Evolutionary conservation across 345 rosid genomes (phyloP).

Genomic region (Brassica nigra): DNA sequence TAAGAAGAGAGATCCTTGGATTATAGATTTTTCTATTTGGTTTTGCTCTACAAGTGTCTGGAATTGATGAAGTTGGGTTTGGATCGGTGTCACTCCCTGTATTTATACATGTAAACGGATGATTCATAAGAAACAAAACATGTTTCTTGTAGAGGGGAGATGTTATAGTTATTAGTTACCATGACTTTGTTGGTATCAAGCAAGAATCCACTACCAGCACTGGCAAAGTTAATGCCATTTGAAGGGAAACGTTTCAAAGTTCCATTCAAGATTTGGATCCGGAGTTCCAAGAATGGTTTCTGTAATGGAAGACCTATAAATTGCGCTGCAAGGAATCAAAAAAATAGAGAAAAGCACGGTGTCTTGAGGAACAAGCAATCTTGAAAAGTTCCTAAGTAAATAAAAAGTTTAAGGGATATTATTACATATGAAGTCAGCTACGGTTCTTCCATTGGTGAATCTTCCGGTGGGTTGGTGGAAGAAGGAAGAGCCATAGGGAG

Average conservation of each 20-base stretch:
- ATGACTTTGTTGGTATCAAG: conserved; percentile 48
- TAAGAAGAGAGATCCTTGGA: conserved; percentile 50
- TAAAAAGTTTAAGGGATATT: too few relatives aligned
- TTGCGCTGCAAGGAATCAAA: conserved; percentile 45
- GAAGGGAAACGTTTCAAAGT: conserved; percentile 46
- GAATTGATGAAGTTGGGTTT: conserved; percentile 56
- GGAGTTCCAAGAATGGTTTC: conserved; percentile 52
- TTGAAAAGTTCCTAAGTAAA: background rate
- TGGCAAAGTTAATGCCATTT: conserved; percentile 71
- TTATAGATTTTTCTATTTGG: conserved; percentile 29
- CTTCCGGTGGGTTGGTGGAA: conserved; percentile 71
- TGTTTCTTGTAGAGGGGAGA: background rate
- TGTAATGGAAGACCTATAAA: conserved; percentile 55
- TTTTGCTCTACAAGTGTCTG: conserved; percentile 47
- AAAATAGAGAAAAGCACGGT: background rate
- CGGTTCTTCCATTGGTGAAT: conserved; percentile 73
- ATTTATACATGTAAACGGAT: background rate
- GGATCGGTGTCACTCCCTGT: conserved; percentile 59
- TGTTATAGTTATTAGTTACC: conserved; percentile 32
- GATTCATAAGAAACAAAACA: background rate
- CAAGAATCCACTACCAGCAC: conserved; percentile 68
- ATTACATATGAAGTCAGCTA: conserved; percentile 63
- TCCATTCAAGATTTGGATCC: conserved; percentile 47
- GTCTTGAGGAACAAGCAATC: conserved; percentile 26
- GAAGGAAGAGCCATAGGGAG: conserved; percentile 71